A percentile compares a stretch with the other conserved stretches of the same genome.
Conservation (phyloP, 768 basidiomycete species). For the Rhizopogon vesiculosus region DNA sequence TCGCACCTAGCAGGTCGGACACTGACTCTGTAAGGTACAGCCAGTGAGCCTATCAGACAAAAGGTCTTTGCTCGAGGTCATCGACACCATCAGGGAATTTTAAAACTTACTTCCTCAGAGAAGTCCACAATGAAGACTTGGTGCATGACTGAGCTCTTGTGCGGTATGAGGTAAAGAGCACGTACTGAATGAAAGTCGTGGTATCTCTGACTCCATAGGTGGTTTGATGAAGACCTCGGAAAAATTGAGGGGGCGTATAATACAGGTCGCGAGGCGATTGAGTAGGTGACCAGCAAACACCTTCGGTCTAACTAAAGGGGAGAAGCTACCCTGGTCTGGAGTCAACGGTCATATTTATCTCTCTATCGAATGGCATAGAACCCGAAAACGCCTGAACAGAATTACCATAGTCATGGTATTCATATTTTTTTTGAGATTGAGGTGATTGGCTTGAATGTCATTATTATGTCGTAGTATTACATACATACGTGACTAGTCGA, state of each 20-base stretch:
- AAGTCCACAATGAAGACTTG: slow-evolving; percentile 81
- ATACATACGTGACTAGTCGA: slow-evolving; percentile 1
- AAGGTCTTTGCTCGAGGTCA: slow-evolving; percentile 3
- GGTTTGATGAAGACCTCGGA: not conserved
- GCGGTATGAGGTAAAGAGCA: slow-evolving; percentile 13
- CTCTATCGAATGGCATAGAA: not conserved
- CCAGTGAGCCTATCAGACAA: slow-evolving; percentile 51
- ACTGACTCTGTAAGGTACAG: slow-evolving; percentile 64
- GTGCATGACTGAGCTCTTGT: slow-evolving; percentile 6
- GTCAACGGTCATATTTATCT: not conserved
- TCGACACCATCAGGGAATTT: not conserved
- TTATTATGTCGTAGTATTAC: slow-evolving; percentile 2
- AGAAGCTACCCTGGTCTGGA: not conserved
- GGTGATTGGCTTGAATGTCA: not conserved
- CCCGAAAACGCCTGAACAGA: not conserved
- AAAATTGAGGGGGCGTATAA: not conserved
- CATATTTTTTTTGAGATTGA: not conserved
- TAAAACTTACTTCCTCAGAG: slow-evolving; percentile 53
- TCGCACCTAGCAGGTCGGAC: slow-evolving; percentile 55
- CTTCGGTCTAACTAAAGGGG: not conserved
- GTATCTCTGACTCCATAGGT: slow-evolving; percentile 41
- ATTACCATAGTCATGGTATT: slow-evolving; percentile 1
- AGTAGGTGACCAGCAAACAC: not conserved
- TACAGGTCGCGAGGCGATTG: not conserved
- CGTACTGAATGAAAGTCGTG: slow-evolving; percentile 77